Evolutionary conservation across 305 asterid genomes (phyloP).

Genomic region (Solanum hybrid): DNA sequence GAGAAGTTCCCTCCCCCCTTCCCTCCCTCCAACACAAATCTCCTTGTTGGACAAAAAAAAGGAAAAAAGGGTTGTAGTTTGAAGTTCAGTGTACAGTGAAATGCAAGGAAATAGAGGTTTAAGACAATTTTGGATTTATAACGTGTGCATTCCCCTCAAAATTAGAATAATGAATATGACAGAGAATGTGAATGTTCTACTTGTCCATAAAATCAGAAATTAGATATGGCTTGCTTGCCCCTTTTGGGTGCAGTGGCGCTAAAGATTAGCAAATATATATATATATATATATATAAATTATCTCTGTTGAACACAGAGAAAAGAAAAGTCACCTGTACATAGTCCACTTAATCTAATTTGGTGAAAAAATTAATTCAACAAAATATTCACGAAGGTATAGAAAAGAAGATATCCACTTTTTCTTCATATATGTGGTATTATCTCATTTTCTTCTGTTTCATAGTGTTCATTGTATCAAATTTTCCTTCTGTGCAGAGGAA

Average conservation of each 20-base stretch:
- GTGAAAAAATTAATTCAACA: neutral
- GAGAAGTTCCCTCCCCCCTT: neutral
- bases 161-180: neutral
- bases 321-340: neutral
- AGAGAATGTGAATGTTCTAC: neutral
- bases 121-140: neutral
- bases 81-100: neutral
- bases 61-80: neutral
- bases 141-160: neutral
- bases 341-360: neutral
- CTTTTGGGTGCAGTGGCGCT: neutral
- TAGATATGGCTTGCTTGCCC: neutral
- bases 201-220: neutral
- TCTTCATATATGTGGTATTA: neutral
- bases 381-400: neutral
- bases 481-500: conserved; percentile 59
- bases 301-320: neutral
- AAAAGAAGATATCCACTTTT: neutral
- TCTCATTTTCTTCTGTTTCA: neutral
- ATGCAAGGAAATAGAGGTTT: neutral
- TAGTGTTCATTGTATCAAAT: neutral
- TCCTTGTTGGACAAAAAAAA: neutral
- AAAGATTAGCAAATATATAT: neutral
- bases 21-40: neutral
- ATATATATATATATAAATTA: neutral